Percentiles rank a stretch among this genome's conserved stretches.
Conservation (phyloP, 352 stramenopile genomes). For the Blastocystis hominis region DNA sequence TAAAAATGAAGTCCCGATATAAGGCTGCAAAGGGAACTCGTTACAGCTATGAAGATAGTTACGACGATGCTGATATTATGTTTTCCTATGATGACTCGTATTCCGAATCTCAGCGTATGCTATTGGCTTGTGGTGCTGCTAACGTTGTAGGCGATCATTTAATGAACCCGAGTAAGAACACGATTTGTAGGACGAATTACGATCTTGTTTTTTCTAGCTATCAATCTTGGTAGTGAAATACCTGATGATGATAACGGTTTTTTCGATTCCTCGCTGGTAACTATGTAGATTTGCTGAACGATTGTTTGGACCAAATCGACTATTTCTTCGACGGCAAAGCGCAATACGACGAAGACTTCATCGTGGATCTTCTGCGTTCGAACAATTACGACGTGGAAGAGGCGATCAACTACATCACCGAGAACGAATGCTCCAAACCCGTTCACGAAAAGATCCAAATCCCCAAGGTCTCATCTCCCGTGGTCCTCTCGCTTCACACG, state of each 20-base stretch:
- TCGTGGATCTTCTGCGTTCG: conserved; percentile 25
- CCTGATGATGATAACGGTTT: conserved; percentile 42
- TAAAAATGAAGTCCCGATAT: conserved; percentile 31
- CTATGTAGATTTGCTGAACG: conserved; percentile 18
- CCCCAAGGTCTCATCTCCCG: not conserved
- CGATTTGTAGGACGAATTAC: not conserved
- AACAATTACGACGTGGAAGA: conserved; percentile 49
- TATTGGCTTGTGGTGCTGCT: not conserved
- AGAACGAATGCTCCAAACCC: not conserved
- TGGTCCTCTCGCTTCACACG: too few relatives aligned
- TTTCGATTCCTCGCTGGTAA: not conserved
- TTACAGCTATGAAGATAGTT: conserved; percentile 46
- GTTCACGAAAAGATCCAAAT: not conserved
- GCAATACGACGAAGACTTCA: conserved; percentile 7
- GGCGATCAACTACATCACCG: conserved; percentile 36
- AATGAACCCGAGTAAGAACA: not conserved
- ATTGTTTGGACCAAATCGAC: conserved; percentile 48
- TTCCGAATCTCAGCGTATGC: not conserved
- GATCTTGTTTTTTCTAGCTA: not conserved
- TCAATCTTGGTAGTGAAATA: not conserved
- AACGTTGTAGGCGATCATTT: conserved; percentile 2
- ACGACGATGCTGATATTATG: conserved; percentile 38
- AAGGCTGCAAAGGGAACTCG: conserved; percentile 35
- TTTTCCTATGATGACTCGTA: conserved; percentile 13
- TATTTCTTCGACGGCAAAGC: conserved; percentile 3